Conservation (phyloP, 192 early-diverging fungal species). For the Backusella australiensis region DNA sequence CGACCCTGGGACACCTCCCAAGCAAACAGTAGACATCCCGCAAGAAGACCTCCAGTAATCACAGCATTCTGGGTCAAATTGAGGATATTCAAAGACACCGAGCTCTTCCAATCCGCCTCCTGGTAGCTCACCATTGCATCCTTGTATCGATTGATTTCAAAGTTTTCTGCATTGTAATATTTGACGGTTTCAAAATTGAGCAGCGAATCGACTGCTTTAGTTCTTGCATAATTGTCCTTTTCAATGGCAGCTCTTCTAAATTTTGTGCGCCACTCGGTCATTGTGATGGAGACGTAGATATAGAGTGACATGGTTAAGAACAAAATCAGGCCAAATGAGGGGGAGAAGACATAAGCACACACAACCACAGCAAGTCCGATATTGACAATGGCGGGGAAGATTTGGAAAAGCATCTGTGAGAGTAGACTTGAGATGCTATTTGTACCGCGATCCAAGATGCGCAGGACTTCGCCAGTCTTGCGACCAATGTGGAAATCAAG, state of each 20-base stretch:
- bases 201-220: slow-evolving; percentile 89
- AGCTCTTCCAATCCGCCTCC: slow-evolving; percentile 81
- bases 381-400: slow-evolving; percentile 86
- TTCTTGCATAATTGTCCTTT: slow-evolving; percentile 81
- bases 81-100: slow-evolving; percentile 72
- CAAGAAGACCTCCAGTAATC: slow-evolving; percentile 80
- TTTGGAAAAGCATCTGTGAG: slow-evolving; percentile 84
- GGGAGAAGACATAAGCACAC: slow-evolving; percentile 63
- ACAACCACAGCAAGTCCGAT: slow-evolving; percentile 81
- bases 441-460: slow-evolving; percentile 85
- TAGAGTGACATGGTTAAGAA: slow-evolving; percentile 87
- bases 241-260: slow-evolving; percentile 82
- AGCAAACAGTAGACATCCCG: slow-evolving; percentile 82
- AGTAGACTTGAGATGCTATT: slow-evolving; percentile 73
- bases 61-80: slow-evolving; percentile 87
- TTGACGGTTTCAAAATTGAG: slow-evolving; percentile 99
- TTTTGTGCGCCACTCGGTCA: slow-evolving; percentile 87
- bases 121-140: slow-evolving; percentile 79
- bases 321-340: slow-evolving; percentile 80
- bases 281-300: slow-evolving; percentile 72
- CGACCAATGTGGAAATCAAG: slow-evolving; percentile 91
- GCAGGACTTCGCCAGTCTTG: slow-evolving; percentile 93
- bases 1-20: slow-evolving; percentile 70
- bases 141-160: slow-evolving; percentile 79
- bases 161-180: slow-evolving; percentile 90